Evolutionary conservation across 2,329 filamentous ascomycete genomes (phyloP).

Genomic region (Cephalotrichum gorgonifer): DNA sequence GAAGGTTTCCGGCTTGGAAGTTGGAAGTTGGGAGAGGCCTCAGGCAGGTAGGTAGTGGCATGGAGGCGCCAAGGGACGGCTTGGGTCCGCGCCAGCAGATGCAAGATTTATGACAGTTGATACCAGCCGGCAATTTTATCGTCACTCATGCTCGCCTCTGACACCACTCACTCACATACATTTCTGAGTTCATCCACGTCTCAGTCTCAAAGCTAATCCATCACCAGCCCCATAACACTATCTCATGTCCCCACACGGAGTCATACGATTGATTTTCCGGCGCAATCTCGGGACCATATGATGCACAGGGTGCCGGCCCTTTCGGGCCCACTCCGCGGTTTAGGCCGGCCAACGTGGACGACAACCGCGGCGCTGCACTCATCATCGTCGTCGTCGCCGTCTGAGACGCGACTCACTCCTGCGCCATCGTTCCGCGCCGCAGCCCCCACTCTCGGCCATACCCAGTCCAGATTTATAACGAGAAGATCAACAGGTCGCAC

Average conservation of each 20-base stretch:
- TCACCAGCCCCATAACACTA: neutral
- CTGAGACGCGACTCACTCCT: neutral
- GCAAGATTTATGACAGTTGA: too few species aligned
- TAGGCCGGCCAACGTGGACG: neutral
- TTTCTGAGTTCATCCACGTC: too few species aligned
- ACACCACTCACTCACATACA: too few species aligned
- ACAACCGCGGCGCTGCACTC: neutral
- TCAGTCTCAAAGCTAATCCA: neutral
- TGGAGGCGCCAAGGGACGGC: too few species aligned
- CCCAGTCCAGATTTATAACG: neutral
- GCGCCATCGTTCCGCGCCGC: neutral
- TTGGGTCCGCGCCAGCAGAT: too few species aligned
- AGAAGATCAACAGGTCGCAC: neutral
- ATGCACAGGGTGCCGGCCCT: neutral
- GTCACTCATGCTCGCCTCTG: too few species aligned
- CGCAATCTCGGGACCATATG: neutral
- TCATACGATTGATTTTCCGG: neutral
- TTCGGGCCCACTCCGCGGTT: neutral
- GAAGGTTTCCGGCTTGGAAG: neutral
- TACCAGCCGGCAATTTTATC: too few species aligned
- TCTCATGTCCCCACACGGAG: neutral
- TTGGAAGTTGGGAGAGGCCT: neutral
- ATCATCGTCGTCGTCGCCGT: too few species aligned
- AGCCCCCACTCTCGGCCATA: neutral
- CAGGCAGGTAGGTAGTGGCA: too few species aligned